Evolutionary conservation across 768 basidiomycete genomes (phyloP).

Genomic region (Pleurotus giganteus): DNA sequence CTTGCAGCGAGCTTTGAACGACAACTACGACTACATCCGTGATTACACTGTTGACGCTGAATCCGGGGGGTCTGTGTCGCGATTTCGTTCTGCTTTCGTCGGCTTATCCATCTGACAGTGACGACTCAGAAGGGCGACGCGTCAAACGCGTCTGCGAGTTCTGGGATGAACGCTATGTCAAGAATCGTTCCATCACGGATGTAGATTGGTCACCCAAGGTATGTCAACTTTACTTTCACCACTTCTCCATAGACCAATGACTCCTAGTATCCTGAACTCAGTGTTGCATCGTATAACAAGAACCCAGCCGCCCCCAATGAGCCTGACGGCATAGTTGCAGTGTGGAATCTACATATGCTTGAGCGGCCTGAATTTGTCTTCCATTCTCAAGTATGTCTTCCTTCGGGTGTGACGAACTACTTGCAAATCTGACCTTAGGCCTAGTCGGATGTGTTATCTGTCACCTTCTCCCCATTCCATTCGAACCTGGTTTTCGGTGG

Average conservation of each 20-base stretch:
- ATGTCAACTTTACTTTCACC: conserved; percentile 9
- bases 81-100: not conserved
- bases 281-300: conserved; percentile 96
- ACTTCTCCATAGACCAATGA: not conserved
- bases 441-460: conserved; percentile 96
- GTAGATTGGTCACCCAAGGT: conserved; percentile 99
- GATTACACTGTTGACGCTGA: conserved; percentile 94
- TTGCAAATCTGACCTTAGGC: conserved; percentile 13
- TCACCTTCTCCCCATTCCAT: conserved; percentile 97
- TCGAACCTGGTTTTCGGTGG: conserved; percentile 97
- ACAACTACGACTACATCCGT: conserved; percentile 93
- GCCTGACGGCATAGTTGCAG: conserved; percentile 94
- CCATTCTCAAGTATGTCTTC: conserved; percentile 83
- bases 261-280: conserved; percentile 88
- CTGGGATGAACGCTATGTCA: conserved; percentile 86
- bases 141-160: conserved; percentile 96
- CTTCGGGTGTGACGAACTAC: conserved; percentile 5
- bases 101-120: conserved; percentile 40
- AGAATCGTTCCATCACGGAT: conserved; percentile 93
- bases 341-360: conserved; percentile 95
- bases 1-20: conserved; percentile 90
- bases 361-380: conserved; percentile 98
- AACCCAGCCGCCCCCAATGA: conserved; percentile 92
- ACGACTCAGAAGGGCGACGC: conserved; percentile 86
- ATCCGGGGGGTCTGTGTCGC: conserved; percentile 65